These are phyloP conservation scores for Penicillium bovifimosum DNA, from an alignment of 495 filamentous ascomycete genomes.

Conservation along the genomic window DNA sequence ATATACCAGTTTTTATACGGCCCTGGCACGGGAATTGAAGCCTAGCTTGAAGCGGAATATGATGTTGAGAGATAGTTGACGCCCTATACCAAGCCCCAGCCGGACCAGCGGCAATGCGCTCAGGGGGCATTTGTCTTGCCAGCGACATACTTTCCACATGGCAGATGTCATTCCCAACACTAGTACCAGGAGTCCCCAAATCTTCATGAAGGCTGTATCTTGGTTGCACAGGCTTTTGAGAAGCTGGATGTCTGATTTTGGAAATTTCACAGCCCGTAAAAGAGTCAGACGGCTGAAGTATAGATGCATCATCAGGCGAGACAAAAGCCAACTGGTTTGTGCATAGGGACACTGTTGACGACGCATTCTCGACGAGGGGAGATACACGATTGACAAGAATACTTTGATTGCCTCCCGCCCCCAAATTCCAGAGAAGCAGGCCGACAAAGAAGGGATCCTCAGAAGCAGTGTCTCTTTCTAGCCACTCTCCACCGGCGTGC, in stretches of 20 bases:
- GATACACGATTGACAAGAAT: not conserved
- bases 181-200: too few species aligned
- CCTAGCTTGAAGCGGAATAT: not conserved
- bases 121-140: not conserved
- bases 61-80: not conserved
- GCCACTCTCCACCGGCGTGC: slow-evolving; percentile 7
- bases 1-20: too few species aligned
- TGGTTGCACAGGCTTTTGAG: slow-evolving; percentile 4
- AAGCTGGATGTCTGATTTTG: slow-evolving; percentile 6
- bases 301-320: too few species aligned
- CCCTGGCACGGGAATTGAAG: too few species aligned
- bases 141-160: slow-evolving; percentile 4
- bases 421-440: slow-evolving; percentile 10
- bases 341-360: too few species aligned
- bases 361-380: slow-evolving; percentile 1
- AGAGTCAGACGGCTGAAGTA: too few species aligned
- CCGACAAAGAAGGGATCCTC: slow-evolving; percentile 7
- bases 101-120: not conserved
- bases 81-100: not conserved
- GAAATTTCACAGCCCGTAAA: too few species aligned
- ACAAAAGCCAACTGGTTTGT: too few species aligned
- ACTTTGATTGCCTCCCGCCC: not conserved
- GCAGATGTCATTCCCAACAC: too few species aligned
- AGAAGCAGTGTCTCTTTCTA: slow-evolving; percentile 1
- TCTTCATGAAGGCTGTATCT: slow-evolving; percentile 5